Evolutionary conservation across 1,284 basidiomycete species (phyloP), one percentile per base, ranked within the genome.

Genomic region (Gomphus sp.): DNA sequence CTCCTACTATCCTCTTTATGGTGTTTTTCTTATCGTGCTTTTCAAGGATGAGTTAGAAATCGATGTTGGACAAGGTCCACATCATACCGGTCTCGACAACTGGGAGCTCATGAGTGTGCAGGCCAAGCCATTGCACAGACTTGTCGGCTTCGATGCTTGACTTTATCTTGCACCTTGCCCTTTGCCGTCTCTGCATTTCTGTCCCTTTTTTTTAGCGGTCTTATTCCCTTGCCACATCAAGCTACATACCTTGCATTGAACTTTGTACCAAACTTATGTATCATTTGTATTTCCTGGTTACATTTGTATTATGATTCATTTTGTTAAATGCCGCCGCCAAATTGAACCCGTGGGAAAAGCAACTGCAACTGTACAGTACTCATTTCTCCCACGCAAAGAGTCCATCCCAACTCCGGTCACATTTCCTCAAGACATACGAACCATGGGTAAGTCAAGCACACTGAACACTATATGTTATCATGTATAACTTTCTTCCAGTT

Each of bases 401-500:
- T 2, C 14, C 16, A 8, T 1, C 5, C 44, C 37, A 22, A 28
- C 53, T 44, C 54, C 41, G 28, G 39, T 55, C 34, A 45, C 54
- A 44, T 34, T 31, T 44, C 41, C 54, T 55, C 54, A 55, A 55
- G 54, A 45, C 52, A 28, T 12, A 55, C 53, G 12, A 55, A 45
- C 54, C 10, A 55, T 55, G 54, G 54, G 54, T 55, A 45, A 14
- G 54, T 25, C 14, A 53, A 16, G 6, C 22, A 28, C 9, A 12
- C 6, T 8, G 25, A 45, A 47, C 11, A 6, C 10, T 55, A 25
- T 0, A 34, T 5, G 4, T 5, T 16, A 6, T 55, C 14, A 47
- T 39, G 10, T 14, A 8, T 44, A 34, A 55, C 1, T 22, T 33
- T 25, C 34, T n/a, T 18, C 45, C n/a, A 93, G 92, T 93, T 77